Base-by-base conservation (phyloP, 2,329 filamentous ascomycete species). In the Aspergillus tanneri region DNA sequence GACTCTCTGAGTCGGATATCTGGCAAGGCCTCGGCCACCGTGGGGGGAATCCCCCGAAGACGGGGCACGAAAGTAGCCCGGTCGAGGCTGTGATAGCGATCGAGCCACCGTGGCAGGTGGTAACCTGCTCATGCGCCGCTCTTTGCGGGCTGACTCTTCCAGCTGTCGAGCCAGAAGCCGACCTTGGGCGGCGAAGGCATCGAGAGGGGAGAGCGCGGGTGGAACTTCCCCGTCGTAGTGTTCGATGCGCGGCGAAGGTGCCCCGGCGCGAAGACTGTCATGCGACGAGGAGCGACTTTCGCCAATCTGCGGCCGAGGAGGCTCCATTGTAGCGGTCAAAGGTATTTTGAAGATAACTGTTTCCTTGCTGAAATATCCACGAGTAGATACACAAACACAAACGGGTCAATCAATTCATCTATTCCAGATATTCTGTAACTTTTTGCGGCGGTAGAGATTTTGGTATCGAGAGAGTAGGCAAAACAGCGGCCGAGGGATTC, bases 121-220 rank as follows among this genome's bases (percentile, higher is more conserved):
- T 35, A 97, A 74, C 34, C 92, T 82, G 72, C 91, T 96, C 72
- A 96, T 81, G 49, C 91, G 83, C 56, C 85, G 83, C 41, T 88
- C 90, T 53, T 82, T 81, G 63, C 82, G 84, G 62, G 83, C 81
- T 55, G 82, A 85, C 58, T 93, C 86, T 68, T 96, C 86, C 52
- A 99, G 82, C 70, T 95, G 87, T 71, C 84, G 88, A 30, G 90
- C 90, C 43, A 99, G 80, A 60, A 95, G 75, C 49, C 92, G 86
- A 60, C 91, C 95, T 66, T 97, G 92, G 53, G 92, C 80, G 18
- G 92, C 92, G 66, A 99, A 95, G 39, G 92, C 92, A 77, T 99
- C 93, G 56, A 99, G 81, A 9, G 93, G 93, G 6, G 93, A 97
- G 47, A 97, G 79, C 43, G 93, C 88, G 4, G 93, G 93, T 16